Conservation (phyloP, 805 yeast genomes). For the Candida coquimbonensis region DNA sequence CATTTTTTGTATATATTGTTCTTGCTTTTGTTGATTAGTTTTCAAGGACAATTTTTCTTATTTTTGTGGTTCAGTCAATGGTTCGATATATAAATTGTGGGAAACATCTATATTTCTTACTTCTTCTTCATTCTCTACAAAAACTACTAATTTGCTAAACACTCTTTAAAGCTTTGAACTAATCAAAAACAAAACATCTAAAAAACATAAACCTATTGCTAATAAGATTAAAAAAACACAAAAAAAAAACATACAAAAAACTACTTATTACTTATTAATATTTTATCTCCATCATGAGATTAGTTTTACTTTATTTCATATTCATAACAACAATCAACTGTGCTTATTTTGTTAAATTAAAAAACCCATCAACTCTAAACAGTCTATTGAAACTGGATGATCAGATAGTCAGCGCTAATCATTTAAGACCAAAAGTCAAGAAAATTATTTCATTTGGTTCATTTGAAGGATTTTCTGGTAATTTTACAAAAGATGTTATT, state of each 20-base stretch:
- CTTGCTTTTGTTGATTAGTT: not conserved
- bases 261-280: not conserved
- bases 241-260: not conserved
- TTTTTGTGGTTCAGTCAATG: not conserved
- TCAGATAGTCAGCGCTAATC: slow-evolving; percentile 26
- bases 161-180: not conserved
- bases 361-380: slow-evolving; percentile 17
- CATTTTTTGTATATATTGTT: not conserved
- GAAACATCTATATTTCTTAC: not conserved
- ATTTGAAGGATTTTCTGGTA: slow-evolving; percentile 65
- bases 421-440: slow-evolving; percentile 39
- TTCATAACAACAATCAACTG: slow-evolving; percentile 5
- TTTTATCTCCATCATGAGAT: not conserved
- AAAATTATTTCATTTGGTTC: slow-evolving; percentile 59
- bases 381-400: slow-evolving; percentile 17
- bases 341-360: slow-evolving; percentile 21
- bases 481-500: slow-evolving; percentile 41
- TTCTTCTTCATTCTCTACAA: not conserved
- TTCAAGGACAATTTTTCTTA: not conserved
- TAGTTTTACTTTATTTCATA: not conserved
- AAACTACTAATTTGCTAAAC: not conserved
- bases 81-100: not conserved
- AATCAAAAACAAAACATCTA: too few relatives aligned
- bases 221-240: too few relatives aligned
- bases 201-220: too few relatives aligned